Evolutionary conservation across 108 stramenopile genomes (phyloP).

Genomic region (Pseudonitzschia delicatissima): DNA sequence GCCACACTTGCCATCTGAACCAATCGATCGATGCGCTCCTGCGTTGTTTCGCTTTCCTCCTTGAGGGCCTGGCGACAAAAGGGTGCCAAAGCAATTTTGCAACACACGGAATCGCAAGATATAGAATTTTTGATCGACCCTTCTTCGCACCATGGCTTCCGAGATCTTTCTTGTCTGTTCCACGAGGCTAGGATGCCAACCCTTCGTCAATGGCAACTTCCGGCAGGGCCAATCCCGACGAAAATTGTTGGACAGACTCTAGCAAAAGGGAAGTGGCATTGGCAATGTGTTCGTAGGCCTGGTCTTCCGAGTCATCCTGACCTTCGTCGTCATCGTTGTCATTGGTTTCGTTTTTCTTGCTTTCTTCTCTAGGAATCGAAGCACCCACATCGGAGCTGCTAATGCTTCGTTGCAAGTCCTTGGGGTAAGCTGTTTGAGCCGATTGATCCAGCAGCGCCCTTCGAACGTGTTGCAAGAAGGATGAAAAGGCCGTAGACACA

Average conservation of each 20-base stretch:
- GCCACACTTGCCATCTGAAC: conserved; percentile 71
- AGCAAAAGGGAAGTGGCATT: conserved; percentile 54
- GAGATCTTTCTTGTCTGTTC: conserved; percentile 68
- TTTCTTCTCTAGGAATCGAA: background rate
- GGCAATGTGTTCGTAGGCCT: conserved; percentile 57
- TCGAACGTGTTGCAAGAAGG: conserved; percentile 66
- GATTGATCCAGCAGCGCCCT: conserved; percentile 41
- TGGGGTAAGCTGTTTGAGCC: conserved; percentile 6
- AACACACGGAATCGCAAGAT: conserved; percentile 51
- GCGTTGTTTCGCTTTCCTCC: conserved; percentile 12
- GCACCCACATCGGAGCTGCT: background rate
- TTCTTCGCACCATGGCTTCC: conserved; percentile 64
- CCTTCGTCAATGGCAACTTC: conserved; percentile 64
- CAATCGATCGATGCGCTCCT: conserved; percentile 36
- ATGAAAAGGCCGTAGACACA: conserved; percentile 52
- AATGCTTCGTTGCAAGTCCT: conserved; percentile 12
- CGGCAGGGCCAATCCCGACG: conserved; percentile 66
- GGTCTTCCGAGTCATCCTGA: conserved; percentile 45
- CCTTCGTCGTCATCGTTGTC: conserved; percentile 6
- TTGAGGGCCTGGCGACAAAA: conserved; percentile 39
- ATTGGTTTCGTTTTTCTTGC: background rate
- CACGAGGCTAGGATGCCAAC: conserved; percentile 58
- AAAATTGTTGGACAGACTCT: conserved; percentile 64
- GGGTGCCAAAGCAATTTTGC: conserved; percentile 64
- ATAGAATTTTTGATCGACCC: conserved; percentile 69